These are phyloP conservation scores for Beauveria sp. DNA, from an alignment of 2,329 filamentous ascomycete species.

Conservation along the genomic window DNA sequence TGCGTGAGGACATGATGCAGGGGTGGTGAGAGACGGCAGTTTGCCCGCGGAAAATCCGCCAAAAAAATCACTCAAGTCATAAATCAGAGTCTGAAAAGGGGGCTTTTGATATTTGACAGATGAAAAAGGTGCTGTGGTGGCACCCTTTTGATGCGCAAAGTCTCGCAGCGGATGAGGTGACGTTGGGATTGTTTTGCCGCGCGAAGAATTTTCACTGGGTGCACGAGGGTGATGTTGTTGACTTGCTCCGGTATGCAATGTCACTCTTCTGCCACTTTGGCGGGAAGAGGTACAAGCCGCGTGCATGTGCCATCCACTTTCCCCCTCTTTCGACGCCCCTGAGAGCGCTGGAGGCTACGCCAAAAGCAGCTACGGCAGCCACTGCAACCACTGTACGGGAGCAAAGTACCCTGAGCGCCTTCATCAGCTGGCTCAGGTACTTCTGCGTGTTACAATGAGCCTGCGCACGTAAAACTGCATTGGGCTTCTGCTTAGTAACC, in stretches of 20 bases:
- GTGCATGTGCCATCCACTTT: conserved; percentile 19
- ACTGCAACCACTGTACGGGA: conserved; percentile 8
- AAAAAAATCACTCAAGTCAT: conserved; percentile 57
- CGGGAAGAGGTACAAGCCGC: conserved; percentile 21
- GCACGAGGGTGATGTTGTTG: conserved; percentile 13
- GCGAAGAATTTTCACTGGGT: conserved; percentile 45
- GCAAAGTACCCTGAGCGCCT: neutral
- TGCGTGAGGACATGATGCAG: conserved; percentile 54
- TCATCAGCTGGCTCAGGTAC: neutral
- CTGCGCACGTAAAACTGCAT: neutral
- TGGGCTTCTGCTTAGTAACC: neutral
- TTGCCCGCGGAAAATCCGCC: conserved; percentile 42
- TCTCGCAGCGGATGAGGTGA: conserved; percentile 44
- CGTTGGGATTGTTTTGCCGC: conserved; percentile 49
- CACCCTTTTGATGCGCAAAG: conserved; percentile 47
- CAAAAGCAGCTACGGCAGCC: conserved; percentile 8
- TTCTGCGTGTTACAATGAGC: neutral
- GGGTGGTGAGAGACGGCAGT: conserved; percentile 28
- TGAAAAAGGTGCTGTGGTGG: conserved; percentile 43
- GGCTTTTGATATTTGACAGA: conserved; percentile 41
- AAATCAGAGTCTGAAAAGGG: conserved; percentile 48
- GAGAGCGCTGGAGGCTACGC: conserved; percentile 11
- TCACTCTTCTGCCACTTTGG: conserved; percentile 17
- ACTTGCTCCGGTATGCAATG: neutral
- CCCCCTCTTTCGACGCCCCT: conserved; percentile 24